Evolutionary conservation across 371 early-diverging fungal species (phyloP).

Genomic region (Apophysomyces trapeziformis): DNA sequence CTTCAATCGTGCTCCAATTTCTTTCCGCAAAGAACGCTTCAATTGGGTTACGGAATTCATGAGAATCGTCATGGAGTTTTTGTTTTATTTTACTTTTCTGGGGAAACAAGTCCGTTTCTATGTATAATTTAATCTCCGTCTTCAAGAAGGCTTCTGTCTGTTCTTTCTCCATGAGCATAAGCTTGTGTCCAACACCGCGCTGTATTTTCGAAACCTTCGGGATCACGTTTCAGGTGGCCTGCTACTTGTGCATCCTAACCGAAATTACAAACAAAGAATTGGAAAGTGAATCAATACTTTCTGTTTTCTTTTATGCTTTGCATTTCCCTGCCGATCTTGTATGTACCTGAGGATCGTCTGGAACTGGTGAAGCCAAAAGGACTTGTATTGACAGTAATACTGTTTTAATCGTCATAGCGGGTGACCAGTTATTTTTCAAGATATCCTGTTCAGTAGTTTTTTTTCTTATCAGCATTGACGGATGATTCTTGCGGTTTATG

Average conservation of each 20-base stretch:
- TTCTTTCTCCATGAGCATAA: conserved; percentile 4
- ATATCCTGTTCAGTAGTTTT: not conserved
- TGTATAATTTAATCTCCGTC: conserved; percentile 1
- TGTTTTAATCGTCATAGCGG: conserved; percentile 4
- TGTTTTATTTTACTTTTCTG: too few species aligned
- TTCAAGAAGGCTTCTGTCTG: not conserved
- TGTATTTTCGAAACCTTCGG: not conserved
- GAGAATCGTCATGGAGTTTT: too few species aligned
- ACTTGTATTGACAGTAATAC: not conserved
- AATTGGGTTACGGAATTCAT: not conserved
- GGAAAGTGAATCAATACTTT: too few species aligned
- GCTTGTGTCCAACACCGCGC: not conserved
- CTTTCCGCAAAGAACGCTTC: conserved; percentile 25
- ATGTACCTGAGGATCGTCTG: conserved; percentile 1
- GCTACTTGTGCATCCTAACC: conserved; percentile 1
- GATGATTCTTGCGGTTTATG: too few species aligned
- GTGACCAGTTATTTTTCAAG: conserved; percentile 5
- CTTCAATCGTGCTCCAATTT: conserved; percentile 3
- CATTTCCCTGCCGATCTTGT: too few species aligned
- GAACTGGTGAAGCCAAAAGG: conserved; percentile 1
- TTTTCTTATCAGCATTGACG: too few species aligned
- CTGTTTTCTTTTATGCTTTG: too few species aligned
- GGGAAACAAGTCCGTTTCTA: not conserved
- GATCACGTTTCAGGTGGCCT: not conserved
- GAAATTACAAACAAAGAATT: not conserved